Conservation (phyloP, 2,329 filamentous ascomycete species). For the Trichoderma breve region DNA sequence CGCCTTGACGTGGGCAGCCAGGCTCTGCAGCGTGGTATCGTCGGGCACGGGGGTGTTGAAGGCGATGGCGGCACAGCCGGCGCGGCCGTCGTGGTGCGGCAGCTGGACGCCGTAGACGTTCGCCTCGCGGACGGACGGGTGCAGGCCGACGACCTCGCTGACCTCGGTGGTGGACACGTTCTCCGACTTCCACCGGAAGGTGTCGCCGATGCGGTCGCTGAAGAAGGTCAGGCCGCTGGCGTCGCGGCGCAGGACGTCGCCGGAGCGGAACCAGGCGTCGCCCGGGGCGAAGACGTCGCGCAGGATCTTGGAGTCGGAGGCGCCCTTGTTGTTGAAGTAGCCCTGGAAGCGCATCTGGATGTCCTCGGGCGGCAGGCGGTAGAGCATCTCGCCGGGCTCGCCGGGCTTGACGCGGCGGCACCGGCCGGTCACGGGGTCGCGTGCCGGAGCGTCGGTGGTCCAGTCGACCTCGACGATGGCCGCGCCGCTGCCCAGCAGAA, state of each 20-base stretch:
- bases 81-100: slow-evolving; percentile 78
- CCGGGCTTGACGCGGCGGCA: slow-evolving; percentile 59
- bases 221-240: slow-evolving; percentile 72
- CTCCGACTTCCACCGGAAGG: slow-evolving; percentile 78
- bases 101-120: slow-evolving; percentile 84
- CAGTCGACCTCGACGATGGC: slow-evolving; percentile 69
- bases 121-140: slow-evolving; percentile 67
- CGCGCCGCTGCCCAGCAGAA: slow-evolving; percentile 50
- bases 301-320: slow-evolving; percentile 71
- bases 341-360: slow-evolving; percentile 70
- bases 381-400: slow-evolving; percentile 73
- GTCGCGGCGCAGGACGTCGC: slow-evolving; percentile 76
- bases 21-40: slow-evolving; percentile 49
- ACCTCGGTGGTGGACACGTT: slow-evolving; percentile 84
- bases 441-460: slow-evolving; percentile 64
- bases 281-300: slow-evolving; percentile 70
- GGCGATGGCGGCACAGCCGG: slow-evolving; percentile 73
- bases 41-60: slow-evolving; percentile 46
- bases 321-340: slow-evolving; percentile 72
- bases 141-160: slow-evolving; percentile 66
- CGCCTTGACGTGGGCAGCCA: slow-evolving; percentile 58
- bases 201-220: slow-evolving; percentile 76
- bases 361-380: slow-evolving; percentile 64
- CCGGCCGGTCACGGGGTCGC: slow-evolving; percentile 67
- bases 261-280: slow-evolving; percentile 80